Percentiles rank a stretch among this genome's conserved stretches.
These are phyloP conservation scores for Annulohypoxylon moriforme DNA, from an alignment of 495 filamentous ascomycete species.

Conservation along the genomic window DNA sequence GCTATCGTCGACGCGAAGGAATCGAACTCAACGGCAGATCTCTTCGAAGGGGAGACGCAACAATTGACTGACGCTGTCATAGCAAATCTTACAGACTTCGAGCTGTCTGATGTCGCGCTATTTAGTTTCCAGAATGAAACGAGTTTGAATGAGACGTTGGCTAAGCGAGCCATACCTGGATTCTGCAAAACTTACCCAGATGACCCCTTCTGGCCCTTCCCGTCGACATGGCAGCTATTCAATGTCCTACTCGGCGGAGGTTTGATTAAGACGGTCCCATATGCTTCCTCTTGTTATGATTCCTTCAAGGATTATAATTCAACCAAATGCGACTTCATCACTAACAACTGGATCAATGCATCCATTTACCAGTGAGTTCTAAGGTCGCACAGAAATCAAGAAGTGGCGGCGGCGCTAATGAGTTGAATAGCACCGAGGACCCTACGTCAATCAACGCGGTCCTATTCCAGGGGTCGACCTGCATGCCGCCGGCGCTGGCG, in stretches of 20 bases:
- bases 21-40: conserved; percentile 35
- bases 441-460: conserved; percentile 60
- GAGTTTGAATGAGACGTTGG: conserved; percentile 9
- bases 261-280: conserved; percentile 62
- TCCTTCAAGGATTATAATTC: conserved; percentile 59
- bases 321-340: conserved; percentile 52
- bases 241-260: conserved; percentile 55
- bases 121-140: conserved; percentile 47
- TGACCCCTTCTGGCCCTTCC: conserved; percentile 58
- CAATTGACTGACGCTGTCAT: conserved; percentile 58
- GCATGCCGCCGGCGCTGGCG: conserved; percentile 53
- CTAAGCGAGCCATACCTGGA: conserved; percentile 30
- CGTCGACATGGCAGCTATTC: conserved; percentile 57
- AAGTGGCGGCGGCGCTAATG: conserved; percentile 22
- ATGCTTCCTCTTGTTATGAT: conserved; percentile 61
- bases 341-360: conserved; percentile 51
- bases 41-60: conserved; percentile 54
- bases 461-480: conserved; percentile 52
- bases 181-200: conserved; percentile 64
- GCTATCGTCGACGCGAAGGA: conserved; percentile 23
- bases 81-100: conserved; percentile 46
- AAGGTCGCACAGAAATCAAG: background rate
- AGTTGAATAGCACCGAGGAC: conserved; percentile 46
- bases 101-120: conserved; percentile 44
- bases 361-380: conserved; percentile 43